Evolutionary conservation across 164 flowering plant species (phyloP).

Genomic region (Kingdonia uniflora): DNA sequence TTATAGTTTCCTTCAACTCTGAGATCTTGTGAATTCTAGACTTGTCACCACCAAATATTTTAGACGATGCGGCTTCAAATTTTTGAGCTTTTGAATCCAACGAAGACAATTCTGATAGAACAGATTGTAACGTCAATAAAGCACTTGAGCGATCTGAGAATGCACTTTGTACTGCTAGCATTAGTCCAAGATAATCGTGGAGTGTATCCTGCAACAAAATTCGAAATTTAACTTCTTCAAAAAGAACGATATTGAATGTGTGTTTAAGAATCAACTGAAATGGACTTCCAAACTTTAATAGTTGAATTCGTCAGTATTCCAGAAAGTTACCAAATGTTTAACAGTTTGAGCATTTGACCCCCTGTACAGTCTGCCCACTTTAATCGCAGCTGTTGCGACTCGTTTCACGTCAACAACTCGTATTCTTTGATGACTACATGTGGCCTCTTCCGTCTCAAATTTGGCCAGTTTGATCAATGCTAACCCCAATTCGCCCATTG

Average conservation of each 20-base stretch:
- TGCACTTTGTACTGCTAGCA: slow-evolving; percentile 78
- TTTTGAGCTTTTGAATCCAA: slow-evolving; percentile 64
- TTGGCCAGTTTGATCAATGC: slow-evolving; percentile 72
- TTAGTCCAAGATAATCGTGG: slow-evolving; percentile 81
- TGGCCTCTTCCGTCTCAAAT: slow-evolving; percentile 74
- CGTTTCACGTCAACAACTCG: slow-evolving; percentile 41
- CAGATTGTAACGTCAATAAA: slow-evolving; percentile 80
- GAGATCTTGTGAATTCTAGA: slow-evolving; percentile 64
- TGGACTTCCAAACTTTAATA: no score
- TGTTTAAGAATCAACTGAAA: no score
- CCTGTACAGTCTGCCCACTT: slow-evolving; percentile 83
- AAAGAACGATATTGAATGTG: background rate
- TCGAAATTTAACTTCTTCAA: slow-evolving; percentile 5
- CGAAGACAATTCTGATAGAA: slow-evolving; percentile 63
- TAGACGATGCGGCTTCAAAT: slow-evolving; percentile 81
- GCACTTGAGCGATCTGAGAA: slow-evolving; percentile 88
- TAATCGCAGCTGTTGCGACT: slow-evolving; percentile 87
- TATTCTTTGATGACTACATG: slow-evolving; percentile 48
- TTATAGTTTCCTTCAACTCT: slow-evolving; percentile 70
- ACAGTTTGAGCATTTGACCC: slow-evolving; percentile 88
- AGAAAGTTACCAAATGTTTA: slow-evolving; percentile 78
- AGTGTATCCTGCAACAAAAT: slow-evolving; percentile 84
- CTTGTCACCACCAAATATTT: slow-evolving; percentile 82
- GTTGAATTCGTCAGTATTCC: no score
- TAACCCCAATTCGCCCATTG: slow-evolving; percentile 86